Evolutionary conservation across 2,329 filamentous ascomycete species (phyloP).

Genomic region (Dothiorella sarmentorum): DNA sequence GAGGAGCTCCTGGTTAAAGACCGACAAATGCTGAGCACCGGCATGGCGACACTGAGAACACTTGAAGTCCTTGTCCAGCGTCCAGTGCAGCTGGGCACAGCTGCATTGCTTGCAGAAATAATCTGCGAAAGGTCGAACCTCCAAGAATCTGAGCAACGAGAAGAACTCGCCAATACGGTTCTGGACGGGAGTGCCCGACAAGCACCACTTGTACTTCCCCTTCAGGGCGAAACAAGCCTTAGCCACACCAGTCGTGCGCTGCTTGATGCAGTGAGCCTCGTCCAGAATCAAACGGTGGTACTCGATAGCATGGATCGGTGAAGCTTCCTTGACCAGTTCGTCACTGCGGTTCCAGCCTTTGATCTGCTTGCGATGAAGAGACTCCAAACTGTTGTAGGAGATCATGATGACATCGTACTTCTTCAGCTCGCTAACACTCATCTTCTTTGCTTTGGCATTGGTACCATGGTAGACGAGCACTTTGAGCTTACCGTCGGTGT

Average conservation of each 20-base stretch:
- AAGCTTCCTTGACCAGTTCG: slow-evolving; percentile 74
- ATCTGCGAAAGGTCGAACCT: slow-evolving; percentile 82
- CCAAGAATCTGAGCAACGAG: slow-evolving; percentile 86
- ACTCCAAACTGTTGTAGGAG: slow-evolving; percentile 89
- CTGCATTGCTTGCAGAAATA: slow-evolving; percentile 89
- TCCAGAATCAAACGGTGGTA: slow-evolving; percentile 93
- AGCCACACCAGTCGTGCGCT: slow-evolving; percentile 82
- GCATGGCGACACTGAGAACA: slow-evolving; percentile 68
- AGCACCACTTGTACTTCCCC: slow-evolving; percentile 87
- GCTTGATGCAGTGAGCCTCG: slow-evolving; percentile 93
- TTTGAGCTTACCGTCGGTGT: slow-evolving; percentile 86
- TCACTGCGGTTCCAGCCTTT: slow-evolving; percentile 83
- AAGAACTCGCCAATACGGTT: slow-evolving; percentile 98
- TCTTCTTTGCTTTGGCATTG: slow-evolving; percentile 74
- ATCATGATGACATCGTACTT: slow-evolving; percentile 94
- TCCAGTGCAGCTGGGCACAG: slow-evolving; percentile 82
- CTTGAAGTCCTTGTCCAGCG: slow-evolving; percentile 65
- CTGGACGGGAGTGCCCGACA: slow-evolving; percentile 91
- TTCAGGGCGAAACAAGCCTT: slow-evolving; percentile 92
- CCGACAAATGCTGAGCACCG: slow-evolving; percentile 66
- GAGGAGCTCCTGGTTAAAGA: slow-evolving; percentile 92
- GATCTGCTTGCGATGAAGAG: slow-evolving; percentile 85
- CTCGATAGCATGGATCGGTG: slow-evolving; percentile 72
- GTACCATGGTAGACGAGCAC: slow-evolving; percentile 89
- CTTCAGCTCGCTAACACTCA: slow-evolving; percentile 71